Base-by-base conservation (phyloP, 1,284 basidiomycete genomes). In the Malassezia yamatoensis region DNA sequence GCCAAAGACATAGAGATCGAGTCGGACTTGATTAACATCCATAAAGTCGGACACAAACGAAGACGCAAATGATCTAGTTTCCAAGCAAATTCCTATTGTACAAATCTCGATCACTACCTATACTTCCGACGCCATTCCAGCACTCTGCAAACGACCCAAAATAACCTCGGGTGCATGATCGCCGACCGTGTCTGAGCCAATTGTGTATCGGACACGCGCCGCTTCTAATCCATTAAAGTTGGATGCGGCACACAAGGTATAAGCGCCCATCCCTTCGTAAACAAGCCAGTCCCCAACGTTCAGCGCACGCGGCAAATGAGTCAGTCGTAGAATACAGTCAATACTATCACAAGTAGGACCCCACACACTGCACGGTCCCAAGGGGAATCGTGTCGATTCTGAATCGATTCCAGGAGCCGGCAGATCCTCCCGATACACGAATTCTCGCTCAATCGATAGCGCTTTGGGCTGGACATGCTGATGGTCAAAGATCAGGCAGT, bases 401-500 rank as follows among this genome's bases (percentile, higher is more conserved):
- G 55, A 39, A n/a, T 53, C 35, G 3, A 50, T 54, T 32, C 67
- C 66, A 0, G 68, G 68, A 5, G 66, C 53, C 5, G 50, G 74
- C 24, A 77, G 34, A 16, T 52, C 40, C 64, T 76, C 38, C 73
- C 77, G 65, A 76, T 73, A 74, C 12, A 61, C 65, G 42, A 66
- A 72, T 45, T 67, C 50, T 39, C 62, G 54, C 9, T 64, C 53
- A 3, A 74, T 69, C 16, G 81, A 82, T 49, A 91, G 80, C 29
- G 89, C 86, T 75, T 87, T 84, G 39, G 89, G 89, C 68, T 85
- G 81, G 16, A 88, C 85, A 58, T 84, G 82, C 73, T 90, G 87
- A 77, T 91, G 90, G 77, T 93, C 89, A 76, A 91, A 93, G 72
- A 93, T 80, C 77, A 89, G 87, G 77, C 88, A 90, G 81, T 98